Evolutionary conservation across 2,329 filamentous ascomycete genomes (phyloP), one percentile per base, ranked within the genome.

Genomic region (Thelonectria blattea): DNA sequence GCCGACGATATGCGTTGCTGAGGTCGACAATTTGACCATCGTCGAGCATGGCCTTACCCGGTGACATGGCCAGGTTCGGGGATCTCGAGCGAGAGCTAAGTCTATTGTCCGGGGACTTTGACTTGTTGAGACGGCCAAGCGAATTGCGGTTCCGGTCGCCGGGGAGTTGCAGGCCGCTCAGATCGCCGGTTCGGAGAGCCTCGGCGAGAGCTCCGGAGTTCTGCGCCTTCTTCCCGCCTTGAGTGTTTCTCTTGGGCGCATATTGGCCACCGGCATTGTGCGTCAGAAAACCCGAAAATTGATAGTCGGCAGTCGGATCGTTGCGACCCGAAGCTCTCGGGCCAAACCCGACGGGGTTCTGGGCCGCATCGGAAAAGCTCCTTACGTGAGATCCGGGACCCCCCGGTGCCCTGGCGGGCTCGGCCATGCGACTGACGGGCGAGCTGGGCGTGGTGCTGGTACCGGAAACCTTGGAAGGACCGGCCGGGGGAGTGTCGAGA

Each of bases 21-120:
- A 91, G 85, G 71, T 93, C 89, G 52, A 92, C 78, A 1, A 85
- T 73, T 48, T 84, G 82, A 11, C 86, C 87, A 55, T 87, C 86
- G 43, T 86, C 83, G 3, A 90, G 80, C 46, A 86, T 79, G 14
- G 84, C 72, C 72, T 69, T 73, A 48, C 74, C 74, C 1, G 74
- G 62, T 64, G 64, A 73, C 65, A 74, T 61, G 14, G 56, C 53
- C 41, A 71, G 68, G 24, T 76, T 72, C 42, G 73, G 73, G 46
- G 69, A 81, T 66, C 74, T 77, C 71, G 70, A 83, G 61, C 65
- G 74, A 64, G 65, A 79, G 60, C 45, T 66, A 66, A 83, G 73
- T 46, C 83, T 82, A 47, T 80, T 78, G 68, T 80, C 75, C 34
- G 85, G 85, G 14, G 85, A 87, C 67, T 81, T 85, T 18, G 85